phyloP scores from a whole-genome alignment of 108 stramenopile species.

The Hondaea fermentalgiana region DNA sequence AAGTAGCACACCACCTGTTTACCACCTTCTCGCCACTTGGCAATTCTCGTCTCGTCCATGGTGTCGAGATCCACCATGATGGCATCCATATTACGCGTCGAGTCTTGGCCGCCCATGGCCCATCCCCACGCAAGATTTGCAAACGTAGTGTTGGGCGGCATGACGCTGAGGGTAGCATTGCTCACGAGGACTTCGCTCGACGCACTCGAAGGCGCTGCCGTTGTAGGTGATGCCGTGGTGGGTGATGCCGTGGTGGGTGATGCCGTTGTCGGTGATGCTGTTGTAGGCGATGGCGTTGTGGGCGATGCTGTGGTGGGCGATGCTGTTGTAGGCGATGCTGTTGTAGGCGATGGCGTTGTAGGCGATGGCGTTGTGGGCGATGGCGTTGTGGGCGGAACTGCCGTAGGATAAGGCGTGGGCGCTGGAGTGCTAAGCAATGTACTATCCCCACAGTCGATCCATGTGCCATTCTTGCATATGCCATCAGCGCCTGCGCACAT shows the following conservation, averaged over 20 bases:
- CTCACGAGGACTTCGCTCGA: background rate
- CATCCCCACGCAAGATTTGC: slow-evolving; percentile 14
- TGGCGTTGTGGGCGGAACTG: background rate
- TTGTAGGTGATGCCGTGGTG: background rate
- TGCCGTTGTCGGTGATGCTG: background rate
- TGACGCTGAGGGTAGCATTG: too few relatives aligned
- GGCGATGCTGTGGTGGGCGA: background rate
- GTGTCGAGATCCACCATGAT: background rate
- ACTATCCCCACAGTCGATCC: background rate
- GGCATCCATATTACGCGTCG: background rate
- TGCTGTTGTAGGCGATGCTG: background rate
- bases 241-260: background rate
- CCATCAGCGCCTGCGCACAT: background rate
- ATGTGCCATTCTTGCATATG: background rate
- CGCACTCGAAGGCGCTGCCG: background rate
- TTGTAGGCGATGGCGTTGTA: background rate
- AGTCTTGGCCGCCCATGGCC: background rate
- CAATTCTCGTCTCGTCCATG: background rate
- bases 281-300: background rate
- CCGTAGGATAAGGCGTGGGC: background rate
- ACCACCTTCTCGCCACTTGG: background rate
- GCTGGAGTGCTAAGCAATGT: background rate
- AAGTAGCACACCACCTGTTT: background rate
- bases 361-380: background rate
- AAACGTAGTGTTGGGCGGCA: background rate